phyloP scores from a whole-genome alignment of 495 filamentous ascomycete genomes.

The Cudoniella acicularis region DNA sequence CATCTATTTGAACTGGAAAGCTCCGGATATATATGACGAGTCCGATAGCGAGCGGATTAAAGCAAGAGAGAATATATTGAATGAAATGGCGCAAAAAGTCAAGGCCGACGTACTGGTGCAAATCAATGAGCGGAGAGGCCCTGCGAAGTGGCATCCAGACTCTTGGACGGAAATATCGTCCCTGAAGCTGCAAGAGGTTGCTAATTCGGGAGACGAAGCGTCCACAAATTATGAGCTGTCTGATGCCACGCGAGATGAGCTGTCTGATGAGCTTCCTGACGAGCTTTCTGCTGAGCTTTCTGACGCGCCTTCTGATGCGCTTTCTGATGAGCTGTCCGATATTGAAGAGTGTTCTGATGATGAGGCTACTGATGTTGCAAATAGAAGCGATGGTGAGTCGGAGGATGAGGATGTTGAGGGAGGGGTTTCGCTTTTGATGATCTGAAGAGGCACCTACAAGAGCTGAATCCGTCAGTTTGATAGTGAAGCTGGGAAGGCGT shows the following conservation, averaged over 20 bases:
- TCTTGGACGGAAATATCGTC: slow-evolving; percentile 8
- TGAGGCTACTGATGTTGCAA: no score
- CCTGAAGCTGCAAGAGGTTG: background rate
- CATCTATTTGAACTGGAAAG: slow-evolving; percentile 5
- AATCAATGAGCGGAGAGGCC: background rate
- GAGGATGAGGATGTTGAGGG: no score
- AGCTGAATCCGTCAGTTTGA: no score
- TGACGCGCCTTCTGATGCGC: no score
- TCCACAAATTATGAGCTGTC: background rate
- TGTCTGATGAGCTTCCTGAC: background rate
- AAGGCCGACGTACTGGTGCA: background rate
- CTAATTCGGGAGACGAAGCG: background rate
- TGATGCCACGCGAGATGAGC: background rate
- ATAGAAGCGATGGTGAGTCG: no score
- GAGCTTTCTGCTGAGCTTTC: no score
- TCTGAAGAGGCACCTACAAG: no score
- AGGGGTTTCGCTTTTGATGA: no score
- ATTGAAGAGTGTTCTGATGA: no score
- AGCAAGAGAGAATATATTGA: background rate
- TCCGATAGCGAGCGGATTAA: background rate
- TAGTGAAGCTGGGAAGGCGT: no score
- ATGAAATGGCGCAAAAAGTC: background rate
- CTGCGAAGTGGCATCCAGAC: slow-evolving; percentile 1
- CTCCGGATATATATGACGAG: background rate
- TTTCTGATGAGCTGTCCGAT: no score